Conservation (phyloP, 2,329 filamentous ascomycete genomes). For the Xylariaceae sp. region DNA sequence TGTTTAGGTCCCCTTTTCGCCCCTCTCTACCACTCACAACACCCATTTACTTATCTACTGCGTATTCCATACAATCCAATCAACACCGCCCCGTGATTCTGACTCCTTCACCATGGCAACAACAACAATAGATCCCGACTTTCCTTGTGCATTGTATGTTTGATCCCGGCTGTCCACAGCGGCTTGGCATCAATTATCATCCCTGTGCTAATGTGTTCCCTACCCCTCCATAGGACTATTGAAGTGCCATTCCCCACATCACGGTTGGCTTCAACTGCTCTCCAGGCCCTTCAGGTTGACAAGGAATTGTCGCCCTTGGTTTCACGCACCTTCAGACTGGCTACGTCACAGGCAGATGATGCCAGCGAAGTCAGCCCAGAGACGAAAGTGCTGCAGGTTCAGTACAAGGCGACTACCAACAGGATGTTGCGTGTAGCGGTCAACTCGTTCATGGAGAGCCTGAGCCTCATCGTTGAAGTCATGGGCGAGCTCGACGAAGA, state of each 20-base stretch:
- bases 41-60: not conserved
- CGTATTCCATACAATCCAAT: not conserved
- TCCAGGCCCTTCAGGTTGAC: constrained; percentile 75
- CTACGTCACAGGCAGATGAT: constrained; percentile 24
- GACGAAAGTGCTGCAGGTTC: constrained; percentile 56
- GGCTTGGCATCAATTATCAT: constrained; percentile 7
- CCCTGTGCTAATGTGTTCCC: constrained; percentile 21
- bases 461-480: constrained; percentile 77
- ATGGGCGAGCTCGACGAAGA: constrained; percentile 89
- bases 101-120: constrained; percentile 35
- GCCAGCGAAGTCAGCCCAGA: constrained; percentile 25
- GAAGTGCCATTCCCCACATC: constrained; percentile 75
- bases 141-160: constrained; percentile 60
- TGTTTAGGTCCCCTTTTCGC: not conserved
- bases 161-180: not conserved
- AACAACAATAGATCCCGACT: constrained; percentile 41
- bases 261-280: constrained; percentile 70
- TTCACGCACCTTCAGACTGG: constrained; percentile 61
- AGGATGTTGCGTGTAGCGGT: constrained; percentile 94
- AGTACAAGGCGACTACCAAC: constrained; percentile 86
- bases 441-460: constrained; percentile 91
- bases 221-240: constrained; percentile 53
- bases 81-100: not conserved
- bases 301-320: constrained; percentile 84
- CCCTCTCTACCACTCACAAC: not conserved